Evolutionary conservation across 768 basidiomycete species (phyloP), one percentile per base, ranked within the genome.

Genomic region (Lyophyllum shimeji): DNA sequence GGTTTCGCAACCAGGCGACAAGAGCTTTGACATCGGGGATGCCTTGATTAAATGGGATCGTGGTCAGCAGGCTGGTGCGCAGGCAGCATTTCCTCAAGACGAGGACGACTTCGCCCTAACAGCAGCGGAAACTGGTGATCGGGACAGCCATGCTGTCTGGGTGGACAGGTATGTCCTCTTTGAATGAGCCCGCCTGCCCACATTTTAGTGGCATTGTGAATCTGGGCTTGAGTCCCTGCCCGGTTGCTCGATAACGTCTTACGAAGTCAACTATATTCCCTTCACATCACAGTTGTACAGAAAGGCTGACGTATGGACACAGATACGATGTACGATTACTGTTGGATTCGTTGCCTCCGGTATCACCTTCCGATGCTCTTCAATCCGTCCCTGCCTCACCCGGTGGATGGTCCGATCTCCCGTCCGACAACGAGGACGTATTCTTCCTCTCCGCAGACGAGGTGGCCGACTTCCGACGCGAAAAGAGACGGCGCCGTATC

Each of bases 301-400:
- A 53, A 46, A 13, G 15, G 46, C 56, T 66, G 59, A 70, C 65
- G 60, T 64, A 51, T 39, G 43, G 20, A n/a, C 59, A 37, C 71
- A 95, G 93, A 74, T 91, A 90, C 70, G 91, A 95, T 63, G 84
- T 84, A 4, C 85, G 91, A 2, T 82, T 95, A 18, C 74, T 95
- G 15, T 74, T 93, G 20, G 82, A 91, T 40, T 60, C 80, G 1
- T 65, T 84, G 0, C 69, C 77, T 29, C 20, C 58, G 18, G 31
- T 48, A 29, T 40, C 54, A 47, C 58, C 40, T 24, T 57, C 46
- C n/a, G 11, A 52, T 7, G 44, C 42, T 29, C 34, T 50, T 8
- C 53, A 44, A 29, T 8, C 55, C 13, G 45, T 45, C 18, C 66
- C 78, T 0, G 69, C 67, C 21, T 83, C 85, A 0, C 81, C 83